Evolutionary conservation across 202 grass and related monocot genomes (phyloP), one percentile per base, ranked within the genome.

Genomic region (Panicum virgatum): DNA sequence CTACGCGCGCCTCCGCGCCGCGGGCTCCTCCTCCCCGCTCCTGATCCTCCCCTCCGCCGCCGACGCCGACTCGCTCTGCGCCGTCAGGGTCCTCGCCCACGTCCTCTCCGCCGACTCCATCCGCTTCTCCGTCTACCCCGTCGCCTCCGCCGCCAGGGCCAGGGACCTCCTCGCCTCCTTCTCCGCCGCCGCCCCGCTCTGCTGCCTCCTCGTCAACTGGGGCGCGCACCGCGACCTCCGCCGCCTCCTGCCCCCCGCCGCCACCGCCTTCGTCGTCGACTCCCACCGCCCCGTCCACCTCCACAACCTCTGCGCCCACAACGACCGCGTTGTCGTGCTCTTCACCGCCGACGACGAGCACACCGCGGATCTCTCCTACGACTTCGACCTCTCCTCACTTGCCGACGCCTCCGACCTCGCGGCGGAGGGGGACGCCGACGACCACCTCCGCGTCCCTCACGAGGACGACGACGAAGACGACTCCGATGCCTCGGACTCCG

Each of bases 11-110:
- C 90, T 98, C 50, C 86, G 86, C 81, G 84, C 89, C 7, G 86
- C 75, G 5, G 44, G 76, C 19, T 72, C 86, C 12, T 76, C 90
- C n/a, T 94, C 92, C 5, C 95, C 92, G 45, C 86, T 97, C 16
- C 84, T 97, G 32, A 93, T 97, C 70, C 89, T 97, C 13, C 92
- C 95, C 1, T 92, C 95, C 5, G 81, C 95, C 0, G 85, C 95
- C n/a, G 95, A 94, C 84, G 89, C 90, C 46, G 95, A 97, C 57
- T 88, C 95, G 2, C 95, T 97, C 64, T 94, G 90, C 67, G 90
- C 95, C 11, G 72, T 94, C 59, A 76, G 92, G 75, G 93, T 79
- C 3, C 72, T 94, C 8, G 85, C 92, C 14, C 86, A 87, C 59
- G 86, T 97, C 71, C 94, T 97, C 71, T 89, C 92, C 36, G 85